phyloP scores from a whole-genome alignment of 1,139 yeast species.

The Yamadazyma diddensiae region DNA sequence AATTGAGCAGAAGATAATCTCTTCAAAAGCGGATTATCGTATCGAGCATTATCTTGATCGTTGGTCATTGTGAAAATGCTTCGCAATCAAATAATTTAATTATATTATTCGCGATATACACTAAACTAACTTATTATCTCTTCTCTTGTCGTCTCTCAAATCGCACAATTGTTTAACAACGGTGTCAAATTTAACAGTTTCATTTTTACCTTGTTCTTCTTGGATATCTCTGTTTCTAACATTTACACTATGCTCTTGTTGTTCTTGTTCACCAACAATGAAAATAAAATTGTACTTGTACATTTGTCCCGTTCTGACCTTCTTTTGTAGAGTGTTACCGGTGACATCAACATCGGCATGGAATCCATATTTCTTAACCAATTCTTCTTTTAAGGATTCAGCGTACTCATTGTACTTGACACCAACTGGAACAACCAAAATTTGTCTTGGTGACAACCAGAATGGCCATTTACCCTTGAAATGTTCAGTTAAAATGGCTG shows the following conservation, averaged over 20 bases:
- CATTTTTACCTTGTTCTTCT: conserved; percentile 85
- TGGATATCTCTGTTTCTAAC: conserved; percentile 89
- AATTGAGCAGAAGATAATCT: conserved; percentile 34
- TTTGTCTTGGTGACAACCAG: conserved; percentile 98
- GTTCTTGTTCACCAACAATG: conserved; percentile 95
- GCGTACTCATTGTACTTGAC: conserved; percentile 90
- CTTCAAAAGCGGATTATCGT: conserved; percentile 26
- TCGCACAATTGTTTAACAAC: conserved; percentile 65
- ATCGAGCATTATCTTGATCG: background rate
- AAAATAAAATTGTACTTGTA: conserved; percentile 91
- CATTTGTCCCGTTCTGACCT: conserved; percentile 92
- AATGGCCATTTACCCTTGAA: conserved; percentile 98
- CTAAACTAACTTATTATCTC: conserved; percentile 53
- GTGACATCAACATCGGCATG: conserved; percentile 89
- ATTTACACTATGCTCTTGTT: conserved; percentile 72
- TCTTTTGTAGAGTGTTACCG: conserved; percentile 94
- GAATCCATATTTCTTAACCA: conserved; percentile 65
- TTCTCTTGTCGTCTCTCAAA: conserved; percentile 67
- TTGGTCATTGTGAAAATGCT: too few relatives aligned
- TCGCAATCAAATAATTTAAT: too few relatives aligned
- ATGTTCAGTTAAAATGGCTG: conserved; percentile 95
- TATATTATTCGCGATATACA: background rate
- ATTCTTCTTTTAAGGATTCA: conserved; percentile 64
- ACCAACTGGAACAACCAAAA: conserved; percentile 93
- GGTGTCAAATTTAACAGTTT: conserved; percentile 64